A percentile compares a stretch with the other conserved stretches of the same genome.
phyloP scores from a whole-genome alignment of 371 early-diverging fungal species.

The Mucor piriformis region DNA sequence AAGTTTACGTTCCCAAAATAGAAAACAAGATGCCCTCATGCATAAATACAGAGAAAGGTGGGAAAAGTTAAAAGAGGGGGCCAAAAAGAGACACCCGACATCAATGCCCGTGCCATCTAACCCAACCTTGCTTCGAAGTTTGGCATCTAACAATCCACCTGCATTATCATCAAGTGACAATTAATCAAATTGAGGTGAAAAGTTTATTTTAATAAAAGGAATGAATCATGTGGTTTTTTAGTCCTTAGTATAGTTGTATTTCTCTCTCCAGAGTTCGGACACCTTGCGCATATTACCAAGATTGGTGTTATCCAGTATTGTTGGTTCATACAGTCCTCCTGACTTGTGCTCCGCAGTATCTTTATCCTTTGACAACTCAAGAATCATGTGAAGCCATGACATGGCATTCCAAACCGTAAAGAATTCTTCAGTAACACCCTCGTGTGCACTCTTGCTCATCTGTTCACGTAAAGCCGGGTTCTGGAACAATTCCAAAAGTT shows the following conservation, averaged over 20 bases:
- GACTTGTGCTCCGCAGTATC: constrained; percentile 15
- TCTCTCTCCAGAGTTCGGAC: constrained; percentile 40
- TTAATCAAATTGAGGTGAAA: not conserved
- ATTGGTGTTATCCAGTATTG: constrained; percentile 16
- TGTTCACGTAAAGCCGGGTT: constrained; percentile 44
- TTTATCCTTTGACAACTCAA: constrained; percentile 51
- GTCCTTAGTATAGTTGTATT: constrained; percentile 27
- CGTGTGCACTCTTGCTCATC: constrained; percentile 51
- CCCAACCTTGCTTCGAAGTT: constrained; percentile 11
- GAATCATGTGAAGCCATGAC: constrained; percentile 68
- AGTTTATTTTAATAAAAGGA: not conserved
- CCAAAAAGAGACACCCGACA: constrained; percentile 61
- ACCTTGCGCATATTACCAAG: constrained; percentile 38
- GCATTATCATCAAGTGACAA: not conserved
- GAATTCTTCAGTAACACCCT: constrained; percentile 63
- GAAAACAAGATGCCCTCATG: constrained; percentile 59
- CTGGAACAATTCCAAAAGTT: constrained; percentile 54
- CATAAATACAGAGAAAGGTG: constrained; percentile 84
- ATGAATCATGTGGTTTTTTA: not conserved
- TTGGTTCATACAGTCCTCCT: constrained; percentile 9
- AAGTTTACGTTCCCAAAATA: constrained; percentile 48
- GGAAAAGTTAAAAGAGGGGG: constrained; percentile 88
- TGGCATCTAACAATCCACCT: constrained; percentile 4
- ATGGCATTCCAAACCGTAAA: constrained; percentile 72
- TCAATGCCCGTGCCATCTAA: not conserved